A percentile compares a stretch with the other conserved stretches of the same genome.
Evolutionary conservation across 2,329 filamentous ascomycete species (phyloP).

Genomic region (Aspergillus viridinutans): DNA sequence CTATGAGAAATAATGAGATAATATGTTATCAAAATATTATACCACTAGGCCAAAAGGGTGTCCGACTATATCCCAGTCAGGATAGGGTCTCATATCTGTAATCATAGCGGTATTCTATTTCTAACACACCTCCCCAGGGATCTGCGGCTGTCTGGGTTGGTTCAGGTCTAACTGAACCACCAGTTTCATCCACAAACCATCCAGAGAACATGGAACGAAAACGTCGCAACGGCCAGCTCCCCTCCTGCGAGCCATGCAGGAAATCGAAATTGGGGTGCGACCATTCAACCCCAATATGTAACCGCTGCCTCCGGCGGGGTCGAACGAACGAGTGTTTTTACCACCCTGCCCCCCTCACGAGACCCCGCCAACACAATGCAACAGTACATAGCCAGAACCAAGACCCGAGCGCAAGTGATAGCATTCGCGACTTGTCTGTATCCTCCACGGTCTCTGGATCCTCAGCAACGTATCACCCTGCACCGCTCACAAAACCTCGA

Average conservation of each 20-base stretch:
- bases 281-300: slow-evolving; percentile 15
- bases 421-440: neutral
- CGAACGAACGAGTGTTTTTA: slow-evolving; percentile 12
- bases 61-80: no score
- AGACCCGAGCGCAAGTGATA: neutral
- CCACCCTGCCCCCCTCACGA: slow-evolving; percentile 2
- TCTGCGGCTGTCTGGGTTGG: no score
- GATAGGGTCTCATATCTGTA: no score
- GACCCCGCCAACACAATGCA: neutral
- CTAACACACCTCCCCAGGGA: no score
- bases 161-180: no score
- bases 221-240: no score
- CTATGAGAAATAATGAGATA: no score
- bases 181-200: no score
- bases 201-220: no score
- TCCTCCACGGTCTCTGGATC: neutral
- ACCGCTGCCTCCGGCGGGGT: slow-evolving; percentile 11
- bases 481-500: neutral
- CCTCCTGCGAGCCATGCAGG: slow-evolving; percentile 12
- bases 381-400: neutral
- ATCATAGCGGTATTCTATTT: no score
- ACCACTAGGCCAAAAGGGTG: no score
- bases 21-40: no score
- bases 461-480: neutral
- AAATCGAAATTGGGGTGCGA: slow-evolving; percentile 23